Percentiles rank a stretch among this genome's conserved stretches.
phyloP scores from a whole-genome alignment of 192 early-diverging fungal species.

The Coemansia sp. region DNA sequence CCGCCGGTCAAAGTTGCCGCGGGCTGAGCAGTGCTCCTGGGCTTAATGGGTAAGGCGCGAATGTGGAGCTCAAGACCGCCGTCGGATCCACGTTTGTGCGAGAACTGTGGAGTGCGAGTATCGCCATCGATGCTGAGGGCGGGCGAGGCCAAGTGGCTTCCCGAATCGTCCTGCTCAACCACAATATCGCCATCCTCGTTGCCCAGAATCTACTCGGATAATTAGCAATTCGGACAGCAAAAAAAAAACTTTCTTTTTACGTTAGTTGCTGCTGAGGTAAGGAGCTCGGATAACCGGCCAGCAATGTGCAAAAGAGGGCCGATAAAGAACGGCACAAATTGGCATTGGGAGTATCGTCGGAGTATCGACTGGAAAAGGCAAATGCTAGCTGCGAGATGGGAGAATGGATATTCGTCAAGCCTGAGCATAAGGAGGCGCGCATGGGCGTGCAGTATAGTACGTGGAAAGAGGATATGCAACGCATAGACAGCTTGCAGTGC shows the following conservation, averaged over 20 bases:
- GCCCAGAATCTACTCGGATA: slow-evolving; percentile 41
- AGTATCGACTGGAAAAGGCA: neutral
- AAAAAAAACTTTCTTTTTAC: neutral
- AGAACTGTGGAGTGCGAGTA: slow-evolving; percentile 33
- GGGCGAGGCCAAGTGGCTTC: slow-evolving; percentile 27
- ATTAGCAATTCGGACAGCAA: neutral
- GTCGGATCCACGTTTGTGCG: slow-evolving; percentile 27
- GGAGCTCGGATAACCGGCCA: neutral
- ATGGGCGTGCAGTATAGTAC: slow-evolving; percentile 29
- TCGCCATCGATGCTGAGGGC: slow-evolving; percentile 28
- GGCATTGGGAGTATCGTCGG: neutral
- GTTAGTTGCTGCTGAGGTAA: neutral
- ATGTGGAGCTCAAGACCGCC: slow-evolving; percentile 50
- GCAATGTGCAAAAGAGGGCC: neutral
- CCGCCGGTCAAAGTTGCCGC: slow-evolving; percentile 18
- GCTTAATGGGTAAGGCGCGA: slow-evolving; percentile 30
- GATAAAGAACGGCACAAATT: neutral
- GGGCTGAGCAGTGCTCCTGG: slow-evolving; percentile 5
- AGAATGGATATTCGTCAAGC: neutral
- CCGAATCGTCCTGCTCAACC: slow-evolving; percentile 45
- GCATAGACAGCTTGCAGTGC: neutral
- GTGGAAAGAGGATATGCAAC: neutral
- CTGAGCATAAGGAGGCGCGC: slow-evolving; percentile 5
- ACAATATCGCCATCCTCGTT: slow-evolving; percentile 52
- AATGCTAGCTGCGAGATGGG: neutral